Evolutionary conservation across 441 rosid species (phyloP).

Genomic region (Gossypium schwendimanii): DNA sequence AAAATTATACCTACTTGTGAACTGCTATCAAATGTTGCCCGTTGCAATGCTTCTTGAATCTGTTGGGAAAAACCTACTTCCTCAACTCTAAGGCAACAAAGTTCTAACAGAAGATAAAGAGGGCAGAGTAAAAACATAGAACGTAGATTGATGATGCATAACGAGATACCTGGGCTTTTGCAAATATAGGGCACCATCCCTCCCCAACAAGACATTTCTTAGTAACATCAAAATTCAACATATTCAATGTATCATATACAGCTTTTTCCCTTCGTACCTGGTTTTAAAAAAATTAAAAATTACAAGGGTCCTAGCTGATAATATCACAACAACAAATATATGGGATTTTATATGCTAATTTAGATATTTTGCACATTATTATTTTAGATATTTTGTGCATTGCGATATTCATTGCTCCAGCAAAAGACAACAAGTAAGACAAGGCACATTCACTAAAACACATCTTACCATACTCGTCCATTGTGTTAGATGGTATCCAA

Average conservation of each 20-base stretch:
- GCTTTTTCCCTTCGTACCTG: slow-evolving; percentile 93
- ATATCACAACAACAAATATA: background rate
- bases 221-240: slow-evolving; percentile 93
- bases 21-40: slow-evolving; percentile 87
- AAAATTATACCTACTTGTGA: slow-evolving; percentile 91
- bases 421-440: slow-evolving; percentile 6
- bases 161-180: slow-evolving; percentile 69
- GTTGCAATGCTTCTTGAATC: slow-evolving; percentile 91
- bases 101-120: slow-evolving; percentile 6
- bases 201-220: slow-evolving; percentile 97
- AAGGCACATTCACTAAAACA: slow-evolving; percentile 5
- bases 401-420: slow-evolving; percentile 9
- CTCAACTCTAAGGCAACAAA: slow-evolving; percentile 13
- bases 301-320: background rate
- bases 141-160: background rate
- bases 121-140: background rate
- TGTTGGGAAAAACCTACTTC: slow-evolving; percentile 28
- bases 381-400: background rate
- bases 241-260: slow-evolving; percentile 81
- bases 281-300: slow-evolving; percentile 14
- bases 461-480: slow-evolving; percentile 77
- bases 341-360: background rate
- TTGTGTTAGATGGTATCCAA: slow-evolving; percentile 62
- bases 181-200: slow-evolving; percentile 96
- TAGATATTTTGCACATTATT: background rate